Percentiles rank a stretch among this genome's conserved stretches.
phyloP scores from a whole-genome alignment of 306 rosid species.

The Clitoria ternatea region DNA sequence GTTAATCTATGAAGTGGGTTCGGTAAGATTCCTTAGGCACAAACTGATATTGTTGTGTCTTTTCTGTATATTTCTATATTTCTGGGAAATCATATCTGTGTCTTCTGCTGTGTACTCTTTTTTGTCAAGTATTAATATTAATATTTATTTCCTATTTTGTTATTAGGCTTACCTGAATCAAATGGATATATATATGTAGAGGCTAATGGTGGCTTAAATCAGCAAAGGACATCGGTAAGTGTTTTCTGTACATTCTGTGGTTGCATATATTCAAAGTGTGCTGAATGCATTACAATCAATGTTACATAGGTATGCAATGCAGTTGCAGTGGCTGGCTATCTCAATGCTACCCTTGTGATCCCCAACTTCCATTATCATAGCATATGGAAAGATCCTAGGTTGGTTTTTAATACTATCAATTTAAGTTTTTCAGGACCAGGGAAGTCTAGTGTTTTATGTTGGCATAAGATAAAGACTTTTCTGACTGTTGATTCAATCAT shows the following conservation, averaged over 20 bases:
- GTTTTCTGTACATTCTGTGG: conserved; percentile 18
- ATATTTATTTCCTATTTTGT: conserved; percentile 6
- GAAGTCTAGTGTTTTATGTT: not conserved
- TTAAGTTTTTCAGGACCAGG: conserved; percentile 5
- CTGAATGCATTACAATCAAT: conserved; percentile 22
- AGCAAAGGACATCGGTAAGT: conserved; percentile 95
- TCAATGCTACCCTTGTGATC: conserved; percentile 92
- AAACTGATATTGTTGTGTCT: conserved; percentile 6
- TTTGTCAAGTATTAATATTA: not conserved
- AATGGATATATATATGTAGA: conserved; percentile 93
- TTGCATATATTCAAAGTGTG: conserved; percentile 12
- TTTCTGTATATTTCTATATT: not conserved
- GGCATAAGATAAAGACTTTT: not conserved
- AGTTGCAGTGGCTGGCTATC: conserved; percentile 97
- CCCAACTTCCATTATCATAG: conserved; percentile 97
- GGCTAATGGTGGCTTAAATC: conserved; percentile 98
- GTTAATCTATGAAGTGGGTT: not conserved
- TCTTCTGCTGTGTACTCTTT: conserved; percentile 10
- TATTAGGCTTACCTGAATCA: conserved; percentile 71
- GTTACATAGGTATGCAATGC: conserved; percentile 87
- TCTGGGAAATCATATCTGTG: not conserved
- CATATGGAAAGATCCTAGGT: conserved; percentile 99
- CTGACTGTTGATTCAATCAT: not conserved
- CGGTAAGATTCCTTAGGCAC: not conserved
- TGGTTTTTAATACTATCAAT: conserved; percentile 27